phyloP scores from a whole-genome alignment of 306 rosid genomes.

The Boehmeria nivea region DNA sequence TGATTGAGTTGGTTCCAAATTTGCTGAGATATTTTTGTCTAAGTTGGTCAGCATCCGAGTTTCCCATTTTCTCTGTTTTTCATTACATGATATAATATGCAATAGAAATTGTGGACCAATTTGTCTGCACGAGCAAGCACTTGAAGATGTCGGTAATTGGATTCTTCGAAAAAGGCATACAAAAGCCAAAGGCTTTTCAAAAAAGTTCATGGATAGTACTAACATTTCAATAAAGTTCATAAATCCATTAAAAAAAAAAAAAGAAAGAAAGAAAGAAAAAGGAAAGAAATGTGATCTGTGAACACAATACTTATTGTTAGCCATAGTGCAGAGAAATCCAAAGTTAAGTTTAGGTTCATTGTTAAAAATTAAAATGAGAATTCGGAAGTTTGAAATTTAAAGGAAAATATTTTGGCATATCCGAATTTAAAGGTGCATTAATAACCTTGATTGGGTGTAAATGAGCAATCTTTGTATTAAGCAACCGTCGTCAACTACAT shows the following conservation, averaged over 20 bases:
- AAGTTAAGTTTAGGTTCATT: no score
- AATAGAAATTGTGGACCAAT: neutral
- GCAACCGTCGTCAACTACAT: neutral
- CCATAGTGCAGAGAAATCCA: no score
- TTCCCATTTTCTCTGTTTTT: neutral
- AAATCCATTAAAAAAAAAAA: no score
- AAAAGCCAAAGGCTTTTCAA: neutral
- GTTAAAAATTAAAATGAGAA: no score
- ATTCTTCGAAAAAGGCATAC: neutral
- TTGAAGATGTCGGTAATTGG: conserved; percentile 12
- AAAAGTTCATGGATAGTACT: neutral
- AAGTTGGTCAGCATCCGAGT: neutral
- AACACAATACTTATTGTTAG: no score
- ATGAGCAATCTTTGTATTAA: neutral
- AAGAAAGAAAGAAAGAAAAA: no score
- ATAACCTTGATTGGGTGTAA: neutral
- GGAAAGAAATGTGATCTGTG: no score
- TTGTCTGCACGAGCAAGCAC: no score
- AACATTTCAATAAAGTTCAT: no score
- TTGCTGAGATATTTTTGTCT: neutral
- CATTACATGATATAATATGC: neutral
- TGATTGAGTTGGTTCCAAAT: neutral
- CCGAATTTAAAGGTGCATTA: no score
- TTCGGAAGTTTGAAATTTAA: no score
- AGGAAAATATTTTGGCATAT: no score